Conservation (phyloP, 1,139 yeast genomes). For the Saccharomycopsis hybrid region DNA sequence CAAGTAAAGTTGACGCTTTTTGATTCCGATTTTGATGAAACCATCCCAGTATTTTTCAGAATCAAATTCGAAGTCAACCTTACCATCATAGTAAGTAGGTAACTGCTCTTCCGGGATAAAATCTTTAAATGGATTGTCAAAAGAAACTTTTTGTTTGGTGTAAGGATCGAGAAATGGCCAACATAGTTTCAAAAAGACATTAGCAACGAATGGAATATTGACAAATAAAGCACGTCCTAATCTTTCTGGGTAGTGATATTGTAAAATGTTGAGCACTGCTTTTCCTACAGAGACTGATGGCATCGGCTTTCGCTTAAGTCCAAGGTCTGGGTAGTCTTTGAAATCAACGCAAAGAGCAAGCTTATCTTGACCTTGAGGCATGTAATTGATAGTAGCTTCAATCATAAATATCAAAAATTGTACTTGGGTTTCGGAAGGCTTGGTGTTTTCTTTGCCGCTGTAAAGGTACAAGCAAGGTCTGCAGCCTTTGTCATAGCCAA, state of each 20-base stretch:
- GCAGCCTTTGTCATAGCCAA: slow-evolving; percentile 83
- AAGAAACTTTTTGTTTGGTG: slow-evolving; percentile 53
- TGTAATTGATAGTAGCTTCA: slow-evolving; percentile 82
- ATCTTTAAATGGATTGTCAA: slow-evolving; percentile 50
- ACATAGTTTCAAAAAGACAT: slow-evolving; percentile 51
- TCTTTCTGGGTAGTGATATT: slow-evolving; percentile 52
- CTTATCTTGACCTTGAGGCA: slow-evolving; percentile 96
- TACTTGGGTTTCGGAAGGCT: slow-evolving; percentile 79
- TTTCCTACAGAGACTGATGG: slow-evolving; percentile 80
- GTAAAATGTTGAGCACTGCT: slow-evolving; percentile 67
- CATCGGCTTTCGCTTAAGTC: slow-evolving; percentile 38
- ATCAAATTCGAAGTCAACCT: slow-evolving; percentile 45
- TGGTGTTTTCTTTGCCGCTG: slow-evolving; percentile 94
- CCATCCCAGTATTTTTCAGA: slow-evolving; percentile 49
- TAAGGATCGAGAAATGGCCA: slow-evolving; percentile 64
- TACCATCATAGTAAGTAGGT: slow-evolving; percentile 47
- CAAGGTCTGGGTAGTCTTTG: slow-evolving; percentile 52
- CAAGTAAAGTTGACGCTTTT: slow-evolving; percentile 38
- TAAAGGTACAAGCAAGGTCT: slow-evolving; percentile 86
- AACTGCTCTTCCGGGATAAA: slow-evolving; percentile 49
- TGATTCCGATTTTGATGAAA: slow-evolving; percentile 39
- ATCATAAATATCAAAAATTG: slow-evolving; percentile 89
- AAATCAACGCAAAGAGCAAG: slow-evolving; percentile 86
- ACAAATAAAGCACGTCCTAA: slow-evolving; percentile 52
- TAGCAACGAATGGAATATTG: slow-evolving; percentile 53